These are phyloP conservation scores for Blastosporella zonata DNA, from an alignment of 1,284 basidiomycete genomes.

Conservation along the genomic window DNA sequence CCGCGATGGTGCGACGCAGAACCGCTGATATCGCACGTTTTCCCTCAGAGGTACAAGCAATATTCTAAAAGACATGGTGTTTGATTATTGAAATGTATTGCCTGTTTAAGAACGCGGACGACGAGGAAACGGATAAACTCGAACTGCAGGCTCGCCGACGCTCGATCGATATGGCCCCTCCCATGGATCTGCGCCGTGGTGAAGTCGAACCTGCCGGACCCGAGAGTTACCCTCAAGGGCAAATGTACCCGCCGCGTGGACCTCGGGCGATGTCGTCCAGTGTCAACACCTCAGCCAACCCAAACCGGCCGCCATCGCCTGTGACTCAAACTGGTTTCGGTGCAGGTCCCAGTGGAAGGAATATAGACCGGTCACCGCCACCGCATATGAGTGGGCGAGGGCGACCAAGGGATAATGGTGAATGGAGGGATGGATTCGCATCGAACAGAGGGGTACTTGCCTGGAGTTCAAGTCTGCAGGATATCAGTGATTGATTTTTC, in stretches of 20 bases:
- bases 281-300: neutral
- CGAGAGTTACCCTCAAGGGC: slow-evolving; percentile 23
- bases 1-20: slow-evolving; percentile 4
- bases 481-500: neutral
- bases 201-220: slow-evolving; percentile 11
- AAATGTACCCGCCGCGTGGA: slow-evolving; percentile 22
- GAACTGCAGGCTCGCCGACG: slow-evolving; percentile 11
- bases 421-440: slow-evolving; percentile 9
- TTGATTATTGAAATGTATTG: neutral
- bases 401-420: slow-evolving; percentile 10
- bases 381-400: slow-evolving; percentile 18
- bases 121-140: neutral
- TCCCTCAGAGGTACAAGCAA: slow-evolving; percentile 1
- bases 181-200: slow-evolving; percentile 10
- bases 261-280: slow-evolving; percentile 25
- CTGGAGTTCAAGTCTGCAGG: neutral
- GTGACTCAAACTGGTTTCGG: neutral
- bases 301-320: slow-evolving; percentile 5
- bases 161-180: slow-evolving; percentile 21
- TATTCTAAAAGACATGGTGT: neutral
- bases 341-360: neutral
- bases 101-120: neutral
- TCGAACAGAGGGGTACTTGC: slow-evolving; percentile 12
- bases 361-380: slow-evolving; percentile 25
- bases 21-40: neutral